These are phyloP conservation scores for Castanea sativa DNA, from an alignment of 306 rosid genomes.

Conservation along the genomic window DNA sequence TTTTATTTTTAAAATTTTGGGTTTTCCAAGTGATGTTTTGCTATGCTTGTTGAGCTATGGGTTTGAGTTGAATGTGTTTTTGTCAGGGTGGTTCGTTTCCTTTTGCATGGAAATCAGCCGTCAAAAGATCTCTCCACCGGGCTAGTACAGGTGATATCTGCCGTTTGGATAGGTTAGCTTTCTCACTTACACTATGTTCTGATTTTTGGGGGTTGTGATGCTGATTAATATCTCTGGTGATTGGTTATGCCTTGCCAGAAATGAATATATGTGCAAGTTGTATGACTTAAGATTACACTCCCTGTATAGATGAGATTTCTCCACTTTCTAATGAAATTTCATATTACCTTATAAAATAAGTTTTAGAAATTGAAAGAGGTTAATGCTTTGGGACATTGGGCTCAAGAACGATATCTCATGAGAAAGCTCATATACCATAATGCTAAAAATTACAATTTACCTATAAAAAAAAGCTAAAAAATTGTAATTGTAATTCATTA, in stretches of 20 bases:
- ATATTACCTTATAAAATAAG: background rate
- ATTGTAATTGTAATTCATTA: background rate
- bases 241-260: background rate
- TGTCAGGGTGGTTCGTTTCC: conserved; percentile 97
- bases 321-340: background rate
- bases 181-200: background rate
- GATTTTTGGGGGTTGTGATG: background rate
- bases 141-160: conserved; percentile 59
- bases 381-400: background rate
- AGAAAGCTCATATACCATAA: background rate
- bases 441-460: background rate
- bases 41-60: conserved; percentile 26
- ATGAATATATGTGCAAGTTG: background rate
- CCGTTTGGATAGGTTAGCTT: conserved; percentile 70
- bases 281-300: background rate
- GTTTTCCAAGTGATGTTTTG: conserved; percentile 14
- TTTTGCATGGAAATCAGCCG: conserved; percentile 84
- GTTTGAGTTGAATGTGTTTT: conserved; percentile 20
- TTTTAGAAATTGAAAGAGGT: background rate
- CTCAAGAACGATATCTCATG: background rate
- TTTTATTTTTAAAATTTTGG: background rate
- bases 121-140: conserved; percentile 63
- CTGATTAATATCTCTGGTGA: background rate
- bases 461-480: too few relatives aligned
- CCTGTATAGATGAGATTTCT: background rate